Evolutionary conservation across 495 filamentous ascomycete species (phyloP), one percentile per base, ranked within the genome.

Genomic region (Jackrogersella multiformis): DNA sequence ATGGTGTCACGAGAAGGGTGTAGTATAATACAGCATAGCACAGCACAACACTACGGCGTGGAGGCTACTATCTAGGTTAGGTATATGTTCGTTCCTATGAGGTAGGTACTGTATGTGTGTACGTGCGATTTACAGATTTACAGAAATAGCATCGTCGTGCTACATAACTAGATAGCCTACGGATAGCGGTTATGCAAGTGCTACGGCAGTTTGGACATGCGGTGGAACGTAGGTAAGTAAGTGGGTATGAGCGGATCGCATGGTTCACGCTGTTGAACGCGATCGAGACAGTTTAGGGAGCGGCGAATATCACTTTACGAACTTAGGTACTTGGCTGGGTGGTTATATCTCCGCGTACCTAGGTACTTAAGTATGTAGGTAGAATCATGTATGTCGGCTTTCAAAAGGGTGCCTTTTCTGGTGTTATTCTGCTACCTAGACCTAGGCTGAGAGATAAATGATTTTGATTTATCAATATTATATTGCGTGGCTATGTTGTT

Each of bases 121-220:
- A 52, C 32, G 26, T n/a, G 26, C 26, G 26, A 2, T 15, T 36
- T 34, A 32, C 23, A 21, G 21, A 35, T 15, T 15, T 52, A 35
- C 48, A 1, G 5, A 21, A 1, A 20, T 21, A 36, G 30, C 16
- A 35, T 6, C 30, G n/a, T 20, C 5, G 49, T 6, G 18, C 32
- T 35, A 28, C 32, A 28, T 35, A 51, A 35, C 15, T 44, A 44
- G 41, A 20, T 20, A 26, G 9, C 18, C 36, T 61, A 30, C 26
- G 35, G 35, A 36, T 21, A 15, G 24, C 34, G 23, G 45, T 6
- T 15, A 41, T 10, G 24, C 2, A 18, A 34, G 58, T 34, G 58
- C 24, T 44, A 53, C 46, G 36, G 46, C 35, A 61, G 38, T 61
- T 61, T n/a, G 7, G 7, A 20, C n/a, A 30, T 52, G 57, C 24